Base-by-base conservation (phyloP, 2,329 filamentous ascomycete species). In the Neophaeococcomyces aloes region DNA sequence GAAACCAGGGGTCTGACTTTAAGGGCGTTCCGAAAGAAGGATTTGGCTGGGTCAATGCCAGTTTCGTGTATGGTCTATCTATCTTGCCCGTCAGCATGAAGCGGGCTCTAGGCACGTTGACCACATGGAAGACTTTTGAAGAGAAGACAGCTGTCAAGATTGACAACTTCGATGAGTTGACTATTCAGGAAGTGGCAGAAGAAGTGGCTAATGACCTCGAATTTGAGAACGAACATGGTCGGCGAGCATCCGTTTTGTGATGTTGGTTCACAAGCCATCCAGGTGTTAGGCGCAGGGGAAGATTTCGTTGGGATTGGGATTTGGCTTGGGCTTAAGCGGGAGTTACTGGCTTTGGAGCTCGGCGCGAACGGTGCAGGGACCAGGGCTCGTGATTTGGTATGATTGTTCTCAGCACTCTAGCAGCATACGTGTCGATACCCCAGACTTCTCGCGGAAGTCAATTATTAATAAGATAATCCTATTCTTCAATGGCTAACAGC, bases 11-110 rank as follows among this genome's bases (percentile, higher is more conserved):
- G 2, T 71, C 83, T 38, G 86, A 95, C 60, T 95, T 96, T 68
- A 94, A 93, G 68, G 89, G 89, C 30, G 88, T 94, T 54, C 86
- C 89, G 42, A 86, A 86, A 56, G 89, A 96, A 78, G 89, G 89
- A 86, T 98, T 98, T 60, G 91, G 89, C 41, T 98, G 91, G 91
- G 91, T 96, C 58, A 98, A 98, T 61, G 89, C 91, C 57, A 95
- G 88, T 61, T 98, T 94, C 61, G 84, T 96, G 45, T 93, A 93
- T 59, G 91, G 89, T 31, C 72, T 96, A 48, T 81, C 88, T 53
- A 84, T 95, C 54, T 74, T 94, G 48, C 88, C 84, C 56, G 83
- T 85, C 25, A 86, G 94, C 64, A 88, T 91, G 78, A 79, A 81
- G 61, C 83, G 88, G 56, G 86, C 89, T 1, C 71, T 98, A 30